phyloP scores from a whole-genome alignment of 2,329 filamentous ascomycete species.

The Colletotrichum shisoi region DNA sequence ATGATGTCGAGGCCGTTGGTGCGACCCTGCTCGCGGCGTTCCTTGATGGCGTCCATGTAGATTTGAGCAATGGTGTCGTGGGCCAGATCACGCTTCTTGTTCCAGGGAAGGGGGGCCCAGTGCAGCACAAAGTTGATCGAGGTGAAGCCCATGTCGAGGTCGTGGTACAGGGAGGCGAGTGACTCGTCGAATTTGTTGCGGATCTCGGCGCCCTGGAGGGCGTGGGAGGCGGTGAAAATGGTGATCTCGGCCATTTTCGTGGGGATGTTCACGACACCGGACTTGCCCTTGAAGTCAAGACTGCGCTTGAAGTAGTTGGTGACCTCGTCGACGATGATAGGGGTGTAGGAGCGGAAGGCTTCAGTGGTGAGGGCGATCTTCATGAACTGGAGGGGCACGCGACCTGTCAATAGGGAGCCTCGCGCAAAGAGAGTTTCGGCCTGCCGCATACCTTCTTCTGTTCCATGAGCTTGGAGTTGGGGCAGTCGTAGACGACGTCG shows the following conservation, averaged over 20 bases:
- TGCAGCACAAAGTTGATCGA: slow-evolving; percentile 90
- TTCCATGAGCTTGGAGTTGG: slow-evolving; percentile 92
- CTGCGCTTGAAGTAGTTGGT: slow-evolving; percentile 74
- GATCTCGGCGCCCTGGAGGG: slow-evolving; percentile 84
- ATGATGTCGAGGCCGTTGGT: slow-evolving; percentile 78
- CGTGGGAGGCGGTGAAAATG: slow-evolving; percentile 87
- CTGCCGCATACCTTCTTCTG: slow-evolving; percentile 81
- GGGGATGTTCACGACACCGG: slow-evolving; percentile 75
- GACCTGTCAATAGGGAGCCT: slow-evolving; percentile 37
- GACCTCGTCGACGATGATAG: slow-evolving; percentile 78
- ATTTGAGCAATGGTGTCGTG: slow-evolving; percentile 81
- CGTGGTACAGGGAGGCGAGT: slow-evolving; percentile 84
- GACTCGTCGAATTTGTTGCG: slow-evolving; percentile 80
- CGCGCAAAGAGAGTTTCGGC: slow-evolving; percentile 1
- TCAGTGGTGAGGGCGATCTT: slow-evolving; percentile 80
- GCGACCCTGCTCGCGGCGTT: slow-evolving; percentile 65
- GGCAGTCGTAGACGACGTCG: slow-evolving; percentile 90
- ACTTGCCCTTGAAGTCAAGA: slow-evolving; percentile 70
- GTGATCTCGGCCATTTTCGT: slow-evolving; percentile 84
- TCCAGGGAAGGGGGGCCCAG: slow-evolving; percentile 89
- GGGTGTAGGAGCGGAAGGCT: slow-evolving; percentile 77
- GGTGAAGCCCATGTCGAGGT: slow-evolving; percentile 88
- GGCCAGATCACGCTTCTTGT: slow-evolving; percentile 79
- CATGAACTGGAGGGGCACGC: slow-evolving; percentile 66
- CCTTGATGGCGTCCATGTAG: slow-evolving; percentile 82